Percentiles rank a stretch among this genome's conserved stretches.
Evolutionary conservation across 257 asterid species (phyloP).

Genomic region (Solanum etuberosum): DNA sequence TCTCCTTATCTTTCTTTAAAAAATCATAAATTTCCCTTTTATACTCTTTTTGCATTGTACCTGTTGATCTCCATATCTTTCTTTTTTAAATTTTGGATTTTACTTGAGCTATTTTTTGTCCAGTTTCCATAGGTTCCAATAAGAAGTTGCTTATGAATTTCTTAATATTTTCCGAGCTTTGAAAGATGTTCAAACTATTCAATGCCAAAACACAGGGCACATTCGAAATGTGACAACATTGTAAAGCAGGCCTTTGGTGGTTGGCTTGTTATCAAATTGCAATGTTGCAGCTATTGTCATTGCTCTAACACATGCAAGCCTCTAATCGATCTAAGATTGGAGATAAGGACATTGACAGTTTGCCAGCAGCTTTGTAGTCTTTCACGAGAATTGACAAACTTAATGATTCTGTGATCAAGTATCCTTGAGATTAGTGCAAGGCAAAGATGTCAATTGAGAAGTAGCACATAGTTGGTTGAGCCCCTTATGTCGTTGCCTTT

Average conservation of each 20-base stretch:
- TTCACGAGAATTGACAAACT: conserved; percentile 72
- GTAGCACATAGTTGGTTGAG: conserved; percentile 55
- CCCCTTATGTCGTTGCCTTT: conserved; percentile 55
- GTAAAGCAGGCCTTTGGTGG: conserved; percentile 81
- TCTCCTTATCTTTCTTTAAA: too few relatives aligned
- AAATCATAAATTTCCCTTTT: too few relatives aligned
- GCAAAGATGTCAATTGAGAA: conserved; percentile 64
- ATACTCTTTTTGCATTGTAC: too few relatives aligned
- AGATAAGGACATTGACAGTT: background rate
- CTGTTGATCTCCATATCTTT: too few relatives aligned
- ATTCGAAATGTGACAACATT: conserved; percentile 28
- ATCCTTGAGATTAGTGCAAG: conserved; percentile 64
- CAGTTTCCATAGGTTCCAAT: conserved; percentile 39
- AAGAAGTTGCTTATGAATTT: conserved; percentile 94
- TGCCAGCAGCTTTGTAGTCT: conserved; percentile 52
- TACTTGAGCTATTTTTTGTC: conserved; percentile 34
- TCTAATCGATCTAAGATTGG: conserved; percentile 61
- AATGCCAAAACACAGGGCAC: background rate
- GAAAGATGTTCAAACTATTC: conserved; percentile 28
- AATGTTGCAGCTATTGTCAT: conserved; percentile 70
- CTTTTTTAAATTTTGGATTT: too few relatives aligned
- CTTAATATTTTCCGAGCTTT: conserved; percentile 64
- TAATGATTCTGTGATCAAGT: conserved; percentile 41
- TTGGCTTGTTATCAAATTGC: conserved; percentile 37
- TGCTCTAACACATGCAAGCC: conserved; percentile 57